Conservation (phyloP, 805 yeast species). For the Komagataella populi region DNA sequence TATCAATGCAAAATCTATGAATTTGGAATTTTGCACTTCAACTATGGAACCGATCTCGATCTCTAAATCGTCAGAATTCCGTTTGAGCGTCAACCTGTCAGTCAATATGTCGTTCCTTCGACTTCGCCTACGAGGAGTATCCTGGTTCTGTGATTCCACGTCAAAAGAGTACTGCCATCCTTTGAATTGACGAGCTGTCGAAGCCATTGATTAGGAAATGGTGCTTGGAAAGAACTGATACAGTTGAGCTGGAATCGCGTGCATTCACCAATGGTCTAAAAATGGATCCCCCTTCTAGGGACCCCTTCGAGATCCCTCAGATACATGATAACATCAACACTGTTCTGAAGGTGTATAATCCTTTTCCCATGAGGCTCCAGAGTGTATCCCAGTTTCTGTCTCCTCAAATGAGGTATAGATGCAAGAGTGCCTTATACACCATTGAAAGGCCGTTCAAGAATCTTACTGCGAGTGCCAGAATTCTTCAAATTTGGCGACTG, state of each 20-base stretch:
- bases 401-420: neutral
- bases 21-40: slow-evolving; percentile 19
- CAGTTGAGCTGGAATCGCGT: neutral
- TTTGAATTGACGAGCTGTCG: slow-evolving; percentile 11
- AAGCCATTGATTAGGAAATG: slow-evolving; percentile 11
- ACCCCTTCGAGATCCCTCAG: neutral
- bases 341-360: neutral
- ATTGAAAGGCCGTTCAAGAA: slow-evolving; percentile 13
- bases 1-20: slow-evolving; percentile 31
- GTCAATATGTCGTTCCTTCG: slow-evolving; percentile 1
- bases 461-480: slow-evolving; percentile 12
- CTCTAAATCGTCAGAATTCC: slow-evolving; percentile 32
- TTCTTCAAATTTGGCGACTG: slow-evolving; percentile 10
- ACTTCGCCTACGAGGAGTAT: neutral
- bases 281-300: neutral
- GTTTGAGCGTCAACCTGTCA: slow-evolving; percentile 17
- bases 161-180: slow-evolving; percentile 22
- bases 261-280: neutral
- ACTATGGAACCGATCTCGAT: slow-evolving; percentile 41
- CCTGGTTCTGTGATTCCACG: neutral
- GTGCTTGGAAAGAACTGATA: neutral
- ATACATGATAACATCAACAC: neutral
- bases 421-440: neutral
- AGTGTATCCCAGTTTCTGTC: neutral
- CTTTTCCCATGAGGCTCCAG: neutral